phyloP scores from a whole-genome alignment of 1,284 basidiomycete species.

The Porphyrellus sp. region DNA sequence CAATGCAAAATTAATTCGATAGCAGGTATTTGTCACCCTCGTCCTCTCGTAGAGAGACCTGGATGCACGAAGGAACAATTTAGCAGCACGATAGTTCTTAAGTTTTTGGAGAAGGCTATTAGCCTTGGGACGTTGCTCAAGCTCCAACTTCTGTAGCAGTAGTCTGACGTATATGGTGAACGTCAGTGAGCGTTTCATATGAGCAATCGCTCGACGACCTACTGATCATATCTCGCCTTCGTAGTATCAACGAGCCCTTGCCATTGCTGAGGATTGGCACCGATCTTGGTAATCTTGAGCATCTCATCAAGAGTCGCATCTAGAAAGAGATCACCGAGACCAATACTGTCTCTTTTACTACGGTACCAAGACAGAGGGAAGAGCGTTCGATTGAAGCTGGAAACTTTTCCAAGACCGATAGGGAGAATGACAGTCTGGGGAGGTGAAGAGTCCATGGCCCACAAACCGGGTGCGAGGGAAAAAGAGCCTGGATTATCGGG shows the following conservation, averaged over 20 bases:
- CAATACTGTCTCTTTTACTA: background rate
- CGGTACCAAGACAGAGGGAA: conserved; percentile 1
- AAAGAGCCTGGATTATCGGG: background rate
- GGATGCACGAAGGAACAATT: background rate
- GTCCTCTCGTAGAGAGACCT: background rate
- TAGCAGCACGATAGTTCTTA: background rate
- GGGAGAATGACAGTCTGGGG: conserved; percentile 5
- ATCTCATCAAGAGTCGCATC: conserved; percentile 15
- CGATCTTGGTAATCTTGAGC: conserved; percentile 3
- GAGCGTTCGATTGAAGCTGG: conserved; percentile 1
- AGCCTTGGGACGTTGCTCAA: background rate
- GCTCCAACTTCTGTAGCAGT: background rate
- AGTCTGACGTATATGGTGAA: background rate
- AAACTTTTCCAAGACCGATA: conserved; percentile 4
- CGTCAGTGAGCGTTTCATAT: background rate
- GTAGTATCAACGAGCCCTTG: background rate
- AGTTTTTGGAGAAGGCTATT: background rate
- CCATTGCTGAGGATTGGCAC: background rate
- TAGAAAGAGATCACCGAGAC: conserved; percentile 3
- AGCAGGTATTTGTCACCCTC: background rate
- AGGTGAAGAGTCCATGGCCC: background rate
- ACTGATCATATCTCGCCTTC: conserved; percentile 7
- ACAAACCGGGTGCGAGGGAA: background rate
- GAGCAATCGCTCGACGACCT: background rate
- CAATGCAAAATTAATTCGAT: background rate